A percentile compares a stretch with the other conserved stretches of the same genome.
Conservation (phyloP, 495 filamentous ascomycete species). For the Pyrenula massariospora region DNA sequence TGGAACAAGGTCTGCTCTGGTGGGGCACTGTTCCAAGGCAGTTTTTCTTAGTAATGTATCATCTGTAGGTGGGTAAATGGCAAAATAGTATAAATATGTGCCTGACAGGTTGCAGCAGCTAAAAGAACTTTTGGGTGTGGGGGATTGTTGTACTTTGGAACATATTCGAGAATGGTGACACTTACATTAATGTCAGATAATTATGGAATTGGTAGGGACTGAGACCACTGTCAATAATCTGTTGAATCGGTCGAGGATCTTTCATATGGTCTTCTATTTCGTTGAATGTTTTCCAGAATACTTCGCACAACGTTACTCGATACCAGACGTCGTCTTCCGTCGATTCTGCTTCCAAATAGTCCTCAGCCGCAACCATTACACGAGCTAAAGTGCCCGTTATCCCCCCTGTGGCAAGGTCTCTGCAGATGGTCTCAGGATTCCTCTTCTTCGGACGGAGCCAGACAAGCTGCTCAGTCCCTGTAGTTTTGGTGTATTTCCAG, state of each 20-base stretch:
- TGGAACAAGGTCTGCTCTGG: background rate
- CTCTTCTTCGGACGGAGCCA: conserved; percentile 70
- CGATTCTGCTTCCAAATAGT: background rate
- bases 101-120: background rate
- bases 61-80: too few species aligned
- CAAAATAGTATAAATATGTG: background rate
- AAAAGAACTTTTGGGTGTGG: background rate
- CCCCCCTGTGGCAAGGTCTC: too few species aligned
- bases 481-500: background rate
- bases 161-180: background rate
- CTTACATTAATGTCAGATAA: background rate
- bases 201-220: background rate
- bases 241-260: background rate
- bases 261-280: background rate
- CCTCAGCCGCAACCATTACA: background rate
- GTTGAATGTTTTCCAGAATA: background rate
- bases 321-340: background rate
- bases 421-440: too few species aligned
- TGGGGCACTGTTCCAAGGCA: background rate
- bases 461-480: conserved; percentile 6
- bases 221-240: background rate
- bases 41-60: too few species aligned
- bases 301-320: background rate
- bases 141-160: too few species aligned
- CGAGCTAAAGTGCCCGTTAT: too few species aligned